phyloP scores from a whole-genome alignment of 2,329 filamentous ascomycete genomes.

The Colletotrichum brevisporum region DNA sequence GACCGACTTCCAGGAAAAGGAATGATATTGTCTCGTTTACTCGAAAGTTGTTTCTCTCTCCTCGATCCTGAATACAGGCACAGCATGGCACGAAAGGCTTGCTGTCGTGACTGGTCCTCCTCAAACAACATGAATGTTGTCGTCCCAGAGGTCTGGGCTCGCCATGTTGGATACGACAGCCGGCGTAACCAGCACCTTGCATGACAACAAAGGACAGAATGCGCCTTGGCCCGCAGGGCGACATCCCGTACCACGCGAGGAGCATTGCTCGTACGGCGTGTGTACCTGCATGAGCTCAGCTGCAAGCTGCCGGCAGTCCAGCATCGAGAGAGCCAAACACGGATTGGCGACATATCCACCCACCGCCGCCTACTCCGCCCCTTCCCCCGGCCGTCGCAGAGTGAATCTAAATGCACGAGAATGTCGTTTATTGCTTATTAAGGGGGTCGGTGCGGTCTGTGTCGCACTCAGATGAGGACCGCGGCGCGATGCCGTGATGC shows the following conservation, averaged over 20 bases:
- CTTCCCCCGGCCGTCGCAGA: background rate
- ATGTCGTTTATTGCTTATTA: conserved; percentile 1
- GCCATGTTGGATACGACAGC: conserved; percentile 6
- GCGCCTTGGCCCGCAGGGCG: background rate
- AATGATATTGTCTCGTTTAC: background rate
- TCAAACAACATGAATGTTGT: background rate
- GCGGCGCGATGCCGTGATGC: background rate
- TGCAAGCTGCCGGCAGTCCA: conserved; percentile 26
- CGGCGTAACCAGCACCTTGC: background rate
- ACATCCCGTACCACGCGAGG: background rate
- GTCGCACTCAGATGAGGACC: background rate
- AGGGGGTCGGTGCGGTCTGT: conserved; percentile 4
- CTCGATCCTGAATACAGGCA: background rate
- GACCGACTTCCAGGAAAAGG: no score
- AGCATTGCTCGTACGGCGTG: background rate
- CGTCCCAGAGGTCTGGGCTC: background rate
- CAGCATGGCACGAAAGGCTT: background rate
- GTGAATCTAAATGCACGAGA: background rate
- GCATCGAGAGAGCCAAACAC: background rate
- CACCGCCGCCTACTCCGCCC: background rate
- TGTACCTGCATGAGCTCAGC: conserved; percentile 31
- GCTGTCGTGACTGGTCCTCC: background rate
- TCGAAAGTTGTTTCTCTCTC: background rate
- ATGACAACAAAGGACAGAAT: conserved; percentile 4
- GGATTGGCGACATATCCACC: background rate